Evolutionary conservation across 768 basidiomycete genomes (phyloP).

Genomic region (Calocybe gangraenosa): DNA sequence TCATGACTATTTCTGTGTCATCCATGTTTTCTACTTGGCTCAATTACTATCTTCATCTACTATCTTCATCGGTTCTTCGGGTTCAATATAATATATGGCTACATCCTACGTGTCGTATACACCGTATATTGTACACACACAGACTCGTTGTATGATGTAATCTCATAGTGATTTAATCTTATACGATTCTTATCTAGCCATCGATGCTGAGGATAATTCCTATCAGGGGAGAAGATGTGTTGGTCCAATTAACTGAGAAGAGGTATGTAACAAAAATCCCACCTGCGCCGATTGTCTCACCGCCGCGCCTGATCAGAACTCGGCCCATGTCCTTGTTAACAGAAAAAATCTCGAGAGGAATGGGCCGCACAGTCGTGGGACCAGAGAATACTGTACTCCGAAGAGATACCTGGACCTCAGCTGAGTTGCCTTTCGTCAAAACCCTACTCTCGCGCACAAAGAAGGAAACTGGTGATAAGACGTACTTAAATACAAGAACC

Average conservation of each 20-base stretch:
- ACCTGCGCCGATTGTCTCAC: slow-evolving; percentile 95
- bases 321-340: slow-evolving; percentile 96
- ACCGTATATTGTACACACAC: background rate
- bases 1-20: background rate
- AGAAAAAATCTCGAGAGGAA: slow-evolving; percentile 84
- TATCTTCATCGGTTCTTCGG: background rate
- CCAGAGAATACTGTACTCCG: slow-evolving; percentile 53
- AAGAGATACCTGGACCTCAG: slow-evolving; percentile 80
- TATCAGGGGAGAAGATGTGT: background rate
- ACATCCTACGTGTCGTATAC: background rate
- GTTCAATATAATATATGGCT: background rate
- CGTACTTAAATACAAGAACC: no score
- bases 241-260: background rate
- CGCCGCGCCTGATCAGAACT: slow-evolving; percentile 79
- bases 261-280: slow-evolving; percentile 14
- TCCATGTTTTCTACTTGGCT: background rate
- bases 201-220: slow-evolving; percentile 10
- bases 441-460: no score
- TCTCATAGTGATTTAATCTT: background rate
- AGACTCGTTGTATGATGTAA: background rate
- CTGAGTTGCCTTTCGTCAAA: slow-evolving; percentile 78
- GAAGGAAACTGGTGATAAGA: background rate
- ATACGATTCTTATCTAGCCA: background rate
- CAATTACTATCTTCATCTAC: background rate
- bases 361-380: slow-evolving; percentile 43